Evolutionary conservation across 345 rosid genomes (phyloP), one percentile per base, ranked within the genome.

Genomic region (Mercurialis annua): DNA sequence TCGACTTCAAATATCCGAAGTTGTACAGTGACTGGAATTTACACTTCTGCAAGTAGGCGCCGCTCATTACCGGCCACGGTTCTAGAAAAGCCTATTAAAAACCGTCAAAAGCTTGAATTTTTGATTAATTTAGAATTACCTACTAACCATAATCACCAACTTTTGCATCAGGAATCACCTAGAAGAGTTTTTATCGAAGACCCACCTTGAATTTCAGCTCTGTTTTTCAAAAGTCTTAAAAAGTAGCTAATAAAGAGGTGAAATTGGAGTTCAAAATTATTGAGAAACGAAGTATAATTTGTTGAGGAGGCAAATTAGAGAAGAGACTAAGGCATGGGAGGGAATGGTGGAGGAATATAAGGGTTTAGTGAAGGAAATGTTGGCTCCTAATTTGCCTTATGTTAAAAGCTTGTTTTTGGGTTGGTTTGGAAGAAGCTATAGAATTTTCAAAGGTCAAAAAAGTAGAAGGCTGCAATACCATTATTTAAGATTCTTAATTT

Each of bases 351-450:
- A 82, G 27, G 98, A 92, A 71, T 92, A 92, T 47, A 82, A 82
- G 77, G 85, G 78, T 57, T 59, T 92, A 65, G 89, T 85, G 76
- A 83, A 81, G 71, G 86, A 81, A 60, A 93, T 93, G 97, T 78
- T 90, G 65, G 96, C 97, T 3, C 98, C 98, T 0, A 87, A 88
- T 75, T 72, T 93, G 77, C 96, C 97, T 0, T 83, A 81, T 54
- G 91, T 90, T 38, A 93, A 93, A 75, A 81, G 85, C 4, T 76
- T 93, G 80, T 82, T 93, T 70, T 71, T 93, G 68, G 97, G 97
- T 6, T 93, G 98, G 98, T 86, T 88, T 73, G 93, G 88, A 81
- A 65, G 87, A 87, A 64, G 97, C 92, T 30, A 93, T 93, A 93
- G 84, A 78, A 59, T 76, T 10, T 72, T 62, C 97, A 87, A 80